phyloP scores from a whole-genome alignment of 768 basidiomycete genomes.

The Xanthoconium purpureum region DNA sequence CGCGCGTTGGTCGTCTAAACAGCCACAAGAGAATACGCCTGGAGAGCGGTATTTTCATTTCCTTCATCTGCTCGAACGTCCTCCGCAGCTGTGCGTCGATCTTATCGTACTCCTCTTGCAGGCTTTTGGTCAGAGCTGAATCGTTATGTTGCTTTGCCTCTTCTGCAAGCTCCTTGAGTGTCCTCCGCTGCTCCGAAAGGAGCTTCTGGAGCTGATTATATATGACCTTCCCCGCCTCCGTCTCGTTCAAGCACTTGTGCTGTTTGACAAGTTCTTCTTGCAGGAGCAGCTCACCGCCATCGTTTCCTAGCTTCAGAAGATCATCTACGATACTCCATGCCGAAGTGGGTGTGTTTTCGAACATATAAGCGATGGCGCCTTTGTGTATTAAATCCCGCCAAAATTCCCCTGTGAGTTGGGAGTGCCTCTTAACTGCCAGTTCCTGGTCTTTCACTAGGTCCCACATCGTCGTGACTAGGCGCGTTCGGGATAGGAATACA shows the following conservation, averaged over 20 bases:
- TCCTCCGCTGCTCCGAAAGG: no score
- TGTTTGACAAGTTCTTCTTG: constrained; percentile 19
- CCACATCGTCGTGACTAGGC: constrained; percentile 41
- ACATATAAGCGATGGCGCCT: not conserved
- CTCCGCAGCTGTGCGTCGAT: no score
- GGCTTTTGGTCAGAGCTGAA: no score
- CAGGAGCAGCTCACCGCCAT: constrained; percentile 2
- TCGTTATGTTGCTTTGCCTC: no score
- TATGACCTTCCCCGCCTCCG: no score
- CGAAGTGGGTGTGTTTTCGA: not conserved
- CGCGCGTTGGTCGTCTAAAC: constrained; percentile 1
- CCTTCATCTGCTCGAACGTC: no score
- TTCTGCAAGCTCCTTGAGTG: no score
- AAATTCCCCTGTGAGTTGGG: constrained; percentile 25
- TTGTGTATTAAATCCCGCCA: constrained; percentile 13
- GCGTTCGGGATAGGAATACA: constrained; percentile 25
- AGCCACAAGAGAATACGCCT: not conserved
- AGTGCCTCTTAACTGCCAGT: constrained; percentile 13
- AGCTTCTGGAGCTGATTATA: no score
- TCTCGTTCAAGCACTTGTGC: constrained; percentile 7
- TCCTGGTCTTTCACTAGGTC: constrained; percentile 16
- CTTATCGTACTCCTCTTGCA: no score
- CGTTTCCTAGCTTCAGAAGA: not conserved
- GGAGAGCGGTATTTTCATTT: no score
- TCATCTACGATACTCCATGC: not conserved